Evolutionary conservation across 306 rosid genomes (phyloP), one percentile per base, ranked within the genome.

Genomic region (Gastrolobium villosum): DNA sequence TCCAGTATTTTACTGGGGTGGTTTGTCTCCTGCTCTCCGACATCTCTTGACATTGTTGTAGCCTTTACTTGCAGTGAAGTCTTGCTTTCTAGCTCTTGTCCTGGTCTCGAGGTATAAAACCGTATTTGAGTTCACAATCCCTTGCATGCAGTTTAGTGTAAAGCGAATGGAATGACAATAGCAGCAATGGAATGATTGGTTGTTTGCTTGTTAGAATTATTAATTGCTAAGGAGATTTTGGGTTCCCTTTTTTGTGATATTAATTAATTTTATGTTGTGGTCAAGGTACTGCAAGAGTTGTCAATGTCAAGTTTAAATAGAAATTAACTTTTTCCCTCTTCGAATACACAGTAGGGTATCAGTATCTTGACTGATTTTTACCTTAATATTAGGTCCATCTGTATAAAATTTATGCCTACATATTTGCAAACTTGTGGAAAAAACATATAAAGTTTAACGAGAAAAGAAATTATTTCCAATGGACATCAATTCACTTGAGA

Each of bases 1-100:
- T 82, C 90, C 40, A 73, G 75, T 83, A 64, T 89, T 64, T 79
- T 94, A 86, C 78, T 95, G 14, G 99, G 98, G 39, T 95, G 99
- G 98, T 93, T 93, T 67, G 70, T 91, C n/a, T 57, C 91, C 30
- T 72, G 85, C 41, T 87, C 97, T 69, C 65, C 90, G 6, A 79
- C 88, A 48, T 91, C 93, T 35, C 84, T 95, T 30, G 99, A 93
- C 79, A 82, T 89, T 48, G 86, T 91, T 50, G 97, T 93, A 35
- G 96, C 94, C 70, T 91, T 89, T 63, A 65, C 89, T 30, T 87
- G 87, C 86, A 55, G 78, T 37, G 86, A 87, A 59, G 79, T 43
- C 43, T 82, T 82, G 60, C 70, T 86, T 44, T 87, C 90, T 55
- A 79, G 63, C 79, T 83, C 83, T 41, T 70, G 39, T 45, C 66